Evolutionary conservation across 331 rosid genomes (phyloP).

Genomic region (Dryas integrifolia): DNA sequence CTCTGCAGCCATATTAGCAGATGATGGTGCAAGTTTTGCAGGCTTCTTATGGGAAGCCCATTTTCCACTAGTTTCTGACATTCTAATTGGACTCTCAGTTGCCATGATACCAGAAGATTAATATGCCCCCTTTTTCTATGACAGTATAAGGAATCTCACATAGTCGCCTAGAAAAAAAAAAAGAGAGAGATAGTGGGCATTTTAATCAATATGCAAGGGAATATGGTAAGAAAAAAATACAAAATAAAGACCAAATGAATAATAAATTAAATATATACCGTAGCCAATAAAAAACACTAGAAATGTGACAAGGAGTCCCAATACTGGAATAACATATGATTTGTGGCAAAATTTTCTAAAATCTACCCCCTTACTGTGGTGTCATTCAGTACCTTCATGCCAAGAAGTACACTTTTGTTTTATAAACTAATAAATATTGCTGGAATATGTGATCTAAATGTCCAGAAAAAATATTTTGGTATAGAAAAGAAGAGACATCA

Average conservation of each 20-base stretch:
- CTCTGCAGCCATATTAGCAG: constrained; percentile 44
- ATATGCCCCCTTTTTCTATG: constrained; percentile 20
- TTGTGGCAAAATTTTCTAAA: neutral
- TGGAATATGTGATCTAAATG: neutral
- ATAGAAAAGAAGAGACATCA: neutral
- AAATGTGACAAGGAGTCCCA: neutral
- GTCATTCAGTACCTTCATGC: neutral
- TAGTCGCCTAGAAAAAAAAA: constrained; percentile 24
- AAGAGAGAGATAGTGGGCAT: neutral
- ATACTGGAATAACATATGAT: neutral
- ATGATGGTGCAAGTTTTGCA: constrained; percentile 27
- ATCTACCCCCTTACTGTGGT: neutral
- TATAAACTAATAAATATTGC: neutral
- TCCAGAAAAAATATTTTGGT: neutral
- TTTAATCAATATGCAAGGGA: constrained; percentile 10
- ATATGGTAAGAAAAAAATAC: neutral
- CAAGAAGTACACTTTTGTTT: neutral
- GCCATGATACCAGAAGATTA: constrained; percentile 45
- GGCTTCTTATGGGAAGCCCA: constrained; percentile 56
- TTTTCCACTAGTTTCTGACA: constrained; percentile 64
- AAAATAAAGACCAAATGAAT: neutral
- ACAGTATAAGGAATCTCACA: constrained; percentile 25
- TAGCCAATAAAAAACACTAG: neutral
- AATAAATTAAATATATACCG: neutral
- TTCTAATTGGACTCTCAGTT: constrained; percentile 70